A percentile compares a stretch with the other conserved stretches of the same genome.
Conservation (phyloP, 495 filamentous ascomycete species). For the Tetracladium marchalianum region DNA sequence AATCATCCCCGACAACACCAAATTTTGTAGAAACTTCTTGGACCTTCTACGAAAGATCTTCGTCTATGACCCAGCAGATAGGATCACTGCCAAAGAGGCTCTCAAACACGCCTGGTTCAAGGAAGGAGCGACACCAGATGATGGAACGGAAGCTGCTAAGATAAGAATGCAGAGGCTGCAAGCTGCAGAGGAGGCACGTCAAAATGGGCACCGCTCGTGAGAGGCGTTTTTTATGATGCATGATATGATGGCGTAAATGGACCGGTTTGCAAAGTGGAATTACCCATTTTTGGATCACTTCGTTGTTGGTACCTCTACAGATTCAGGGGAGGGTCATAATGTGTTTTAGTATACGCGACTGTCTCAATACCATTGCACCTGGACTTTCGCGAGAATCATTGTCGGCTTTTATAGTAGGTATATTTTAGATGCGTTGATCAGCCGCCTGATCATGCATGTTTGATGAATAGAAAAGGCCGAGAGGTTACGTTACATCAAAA, state of each 20-base stretch:
- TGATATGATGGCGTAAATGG: slow-evolving; percentile 20
- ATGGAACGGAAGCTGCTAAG: slow-evolving; percentile 85
- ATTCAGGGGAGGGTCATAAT: slow-evolving; percentile 12
- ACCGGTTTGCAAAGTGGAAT: slow-evolving; percentile 7
- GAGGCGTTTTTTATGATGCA: slow-evolving; percentile 10
- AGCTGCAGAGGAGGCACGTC: slow-evolving; percentile 6
- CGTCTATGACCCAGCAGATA: slow-evolving; percentile 81
- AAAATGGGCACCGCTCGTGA: slow-evolving; percentile 15
- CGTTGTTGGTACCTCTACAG: slow-evolving; percentile 10
- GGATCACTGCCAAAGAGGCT: slow-evolving; percentile 87
- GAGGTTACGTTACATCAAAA: too few species aligned
- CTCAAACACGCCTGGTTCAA: slow-evolving; percentile 92
- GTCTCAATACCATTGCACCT: too few species aligned
- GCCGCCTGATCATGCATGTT: too few species aligned
- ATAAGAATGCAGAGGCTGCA: slow-evolving; percentile 48
- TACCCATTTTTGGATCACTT: slow-evolving; percentile 12
- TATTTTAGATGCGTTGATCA: too few species aligned
- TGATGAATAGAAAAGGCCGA: too few species aligned
- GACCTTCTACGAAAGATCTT: slow-evolving; percentile 87
- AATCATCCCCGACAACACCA: slow-evolving; percentile 69
- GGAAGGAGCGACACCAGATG: slow-evolving; percentile 67
- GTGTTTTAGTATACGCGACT: slow-evolving; percentile 1
- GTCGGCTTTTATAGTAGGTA: too few species aligned
- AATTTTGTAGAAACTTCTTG: slow-evolving; percentile 77
- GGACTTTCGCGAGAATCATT: too few species aligned